Evolutionary conservation across 352 stramenopile species (phyloP), one percentile per base, ranked within the genome.

Genomic region (Globisporangium middletonii): DNA sequence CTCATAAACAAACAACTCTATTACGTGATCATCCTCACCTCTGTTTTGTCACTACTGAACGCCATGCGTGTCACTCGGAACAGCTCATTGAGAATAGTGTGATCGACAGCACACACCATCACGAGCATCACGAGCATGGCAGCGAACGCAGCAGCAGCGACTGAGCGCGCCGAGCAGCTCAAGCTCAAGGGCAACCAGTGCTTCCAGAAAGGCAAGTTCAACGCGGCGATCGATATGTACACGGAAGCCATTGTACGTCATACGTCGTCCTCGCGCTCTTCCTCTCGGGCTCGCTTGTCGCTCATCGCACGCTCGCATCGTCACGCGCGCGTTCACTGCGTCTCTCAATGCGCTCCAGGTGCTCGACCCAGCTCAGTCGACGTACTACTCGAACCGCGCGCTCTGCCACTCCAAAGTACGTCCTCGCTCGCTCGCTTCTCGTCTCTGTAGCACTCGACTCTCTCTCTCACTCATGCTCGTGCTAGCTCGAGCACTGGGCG

Each of bases 211-310:
- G 72, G 75, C 57, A 93, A 93, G 59, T 88, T 82, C 64, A 57
- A 64, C 33, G 80, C 83, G 15, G 83, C 83, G 54, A 86, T 93
- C 57, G 83, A 93, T 70, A 89, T 88, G 77, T 93, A 93, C 65
- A 93, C 83, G 3, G 79, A 91, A 58, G 83, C 83, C 18, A 93
- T 93, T 58, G 83, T 88, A 74, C 61, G 68, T 75, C 16, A 18
- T 48, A 1, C 63, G 3, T 16, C 12, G 11, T n/a, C 41, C 3
- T n/a, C 16, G 19, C 23, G 57, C 15, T 55, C 41, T 54, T 49
- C 46, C 46, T 60, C 44, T 35, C 43, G 27, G 12, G 30, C 18
- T 35, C 7, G 42, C 35, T 43, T 19, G 27, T 11, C 52, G 16
- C 4, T 5, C 28, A 18, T 43, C 19, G 3, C 6, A 41, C 47